Evolutionary conservation across 1,139 yeast species (phyloP), one percentile per base, ranked within the genome.

Genomic region (Blastobotrys persicus): DNA sequence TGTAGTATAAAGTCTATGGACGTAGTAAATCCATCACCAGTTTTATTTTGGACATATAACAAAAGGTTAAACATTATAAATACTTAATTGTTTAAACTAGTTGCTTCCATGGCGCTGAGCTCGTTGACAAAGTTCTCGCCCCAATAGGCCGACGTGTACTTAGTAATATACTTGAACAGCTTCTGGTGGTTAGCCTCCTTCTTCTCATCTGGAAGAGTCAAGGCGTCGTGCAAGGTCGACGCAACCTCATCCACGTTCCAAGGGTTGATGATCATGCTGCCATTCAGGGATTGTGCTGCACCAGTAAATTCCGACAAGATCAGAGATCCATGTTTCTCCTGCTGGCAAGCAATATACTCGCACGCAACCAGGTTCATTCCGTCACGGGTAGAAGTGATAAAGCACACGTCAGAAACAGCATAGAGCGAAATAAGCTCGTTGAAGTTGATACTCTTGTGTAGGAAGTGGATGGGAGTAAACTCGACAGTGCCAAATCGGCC

Each of bases 311-410:
- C 99, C 43, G 95, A 84, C 54, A 92, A 71, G 45, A 92, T 85
- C 58, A 92, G 75, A 2, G 88, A 81, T 6, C 99, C 99, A 56
- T 88, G 85, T 52, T 83, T 82, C 45, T 83, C 83, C 59, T 86
- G 80, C 68, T 92, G 99, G 64, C 98, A 91, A 0, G 98, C 97
- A 62, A 94, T 88, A 68, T 92, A 92, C 70, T 92, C 99, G 66
- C 88, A 92, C 49, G 94, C 82, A 38, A 92, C 99, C 62, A 92
- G 78, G 66, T 92, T 92, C 99, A 92, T 92, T 60, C 99, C 99
- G 65, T 92, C 99, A 63, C 99, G 79, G 1, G 99, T 92, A 2
- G 96, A 86, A 49, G 94, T 83, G 31, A 92, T 97, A 23, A 91
- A 71, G 66, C 98, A 94, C 31, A 88, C 95, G 61, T 94, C 98